Evolutionary conservation across 225 moss, liverwort and hornwort species (phyloP), one percentile per base, ranked within the genome.

Genomic region (Lunularia cruciata): DNA sequence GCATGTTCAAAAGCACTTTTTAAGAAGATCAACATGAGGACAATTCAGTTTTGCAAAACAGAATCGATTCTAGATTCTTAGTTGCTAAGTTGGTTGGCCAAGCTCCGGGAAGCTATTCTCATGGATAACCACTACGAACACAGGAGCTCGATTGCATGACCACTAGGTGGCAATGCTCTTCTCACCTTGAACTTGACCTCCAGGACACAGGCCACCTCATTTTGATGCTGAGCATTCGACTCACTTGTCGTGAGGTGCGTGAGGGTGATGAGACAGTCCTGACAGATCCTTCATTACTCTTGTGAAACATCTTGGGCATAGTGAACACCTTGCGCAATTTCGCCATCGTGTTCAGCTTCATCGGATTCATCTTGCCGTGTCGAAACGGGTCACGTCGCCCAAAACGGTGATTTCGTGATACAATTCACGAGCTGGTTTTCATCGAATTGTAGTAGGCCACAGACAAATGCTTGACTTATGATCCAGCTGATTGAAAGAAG

Each of bases 251-350:
- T 13, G 30, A 32, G 32, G 3, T 32, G 0, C 20, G 18, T 19
- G 34, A 18, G 13, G 59, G 22, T 3, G 36, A 22, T 34, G 13
- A 7, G 35, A 0, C n/a, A 25, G 22, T 16, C 52, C 52, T 52
- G 22, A 5, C 23, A 22, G 56, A 30, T 12, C 30, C 9, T 61
- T 25, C 39, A 8, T 61, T 61, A 54, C 22, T 19, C 42, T 45
- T 63, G 63, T 63, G 43, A 23, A 45, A 63, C 15, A 63, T 42
- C 42, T 45, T 63, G 26, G 43, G 25, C 43, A 63, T 19, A 26
- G 26, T 42, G 63, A 63, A 63, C 25, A 63, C 63, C 25, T 43
- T 43, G 12, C 63, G 63, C 25, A 63, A 38, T 30, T 45, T 63
- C 14, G 63, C 43, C 0, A 63, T 63, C 42, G 63, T 25, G 42